Conservation (phyloP, 106 monocot genomes). For the Apostasia ramifera region DNA sequence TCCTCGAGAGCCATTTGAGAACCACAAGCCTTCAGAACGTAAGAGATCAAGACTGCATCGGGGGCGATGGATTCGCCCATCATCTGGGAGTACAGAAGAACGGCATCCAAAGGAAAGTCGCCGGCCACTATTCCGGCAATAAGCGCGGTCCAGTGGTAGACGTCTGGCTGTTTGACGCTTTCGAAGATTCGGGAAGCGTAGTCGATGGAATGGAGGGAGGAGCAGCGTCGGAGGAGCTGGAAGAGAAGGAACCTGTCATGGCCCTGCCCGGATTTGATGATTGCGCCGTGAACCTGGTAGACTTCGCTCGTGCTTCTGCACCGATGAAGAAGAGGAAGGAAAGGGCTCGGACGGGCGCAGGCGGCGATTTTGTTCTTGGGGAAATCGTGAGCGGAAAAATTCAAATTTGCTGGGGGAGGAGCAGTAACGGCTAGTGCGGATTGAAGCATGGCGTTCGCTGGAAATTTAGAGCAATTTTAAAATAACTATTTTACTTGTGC, state of each 20-base stretch:
- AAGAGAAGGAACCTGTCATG: conserved; percentile 25
- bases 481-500: too few species aligned
- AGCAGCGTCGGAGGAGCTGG: conserved; percentile 35
- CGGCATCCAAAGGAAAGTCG: conserved; percentile 9
- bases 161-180: conserved; percentile 19
- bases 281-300: conserved; percentile 28
- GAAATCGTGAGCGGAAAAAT: background rate
- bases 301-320: conserved; percentile 20
- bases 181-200: conserved; percentile 31
- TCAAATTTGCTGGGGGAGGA: conserved; percentile 22
- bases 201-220: conserved; percentile 12
- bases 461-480: too few species aligned
- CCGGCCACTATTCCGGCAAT: conserved; percentile 8
- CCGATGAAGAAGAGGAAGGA: conserved; percentile 21
- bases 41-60: conserved; percentile 30
- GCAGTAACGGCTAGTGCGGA: conserved; percentile 9
- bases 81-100: conserved; percentile 30
- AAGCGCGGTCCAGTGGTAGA: conserved; percentile 54
- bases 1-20: conserved; percentile 8
- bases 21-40: conserved; percentile 36
- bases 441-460: too few species aligned
- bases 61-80: conserved; percentile 13
- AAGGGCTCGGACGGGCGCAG: background rate
- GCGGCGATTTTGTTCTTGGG: background rate
- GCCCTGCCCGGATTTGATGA: conserved; percentile 27